Percentiles rank a stretch among this genome's conserved stretches.
These are phyloP conservation scores for Suhomyces maxii DNA, from an alignment of 1,139 yeast genomes.

Conservation along the genomic window DNA sequence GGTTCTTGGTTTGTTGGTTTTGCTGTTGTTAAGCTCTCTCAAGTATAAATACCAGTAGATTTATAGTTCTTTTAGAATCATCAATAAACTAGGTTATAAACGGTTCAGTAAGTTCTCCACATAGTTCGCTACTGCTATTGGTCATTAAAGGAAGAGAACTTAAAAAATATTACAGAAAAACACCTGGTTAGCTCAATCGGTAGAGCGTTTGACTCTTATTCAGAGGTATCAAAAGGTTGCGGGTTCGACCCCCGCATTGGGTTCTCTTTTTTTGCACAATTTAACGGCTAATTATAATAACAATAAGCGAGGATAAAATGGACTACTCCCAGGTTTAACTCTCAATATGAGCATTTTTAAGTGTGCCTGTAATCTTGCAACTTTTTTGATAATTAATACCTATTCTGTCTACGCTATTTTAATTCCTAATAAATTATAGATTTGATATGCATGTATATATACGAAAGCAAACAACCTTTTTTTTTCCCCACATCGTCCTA, in stretches of 20 bases:
- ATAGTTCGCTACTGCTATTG: no score
- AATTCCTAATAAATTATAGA: not conserved
- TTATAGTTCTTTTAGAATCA: no score
- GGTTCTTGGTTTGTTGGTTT: no score
- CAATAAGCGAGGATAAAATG: not conserved
- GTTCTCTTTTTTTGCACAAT: conserved; percentile 25
- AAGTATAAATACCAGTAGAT: no score
- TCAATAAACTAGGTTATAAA: no score
- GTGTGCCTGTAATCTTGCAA: no score
- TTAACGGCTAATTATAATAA: not conserved
- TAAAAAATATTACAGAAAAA: not conserved
- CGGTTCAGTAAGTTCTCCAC: no score
- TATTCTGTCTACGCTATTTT: not conserved
- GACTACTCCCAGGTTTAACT: no score
- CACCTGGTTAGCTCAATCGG: conserved; percentile 18
- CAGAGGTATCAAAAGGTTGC: conserved; percentile 42
- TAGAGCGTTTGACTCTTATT: conserved; percentile 18
- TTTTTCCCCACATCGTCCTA: not conserved
- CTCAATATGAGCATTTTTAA: no score
- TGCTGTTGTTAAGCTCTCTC: no score
- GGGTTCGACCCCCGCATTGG: conserved; percentile 54
- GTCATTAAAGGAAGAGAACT: no score
- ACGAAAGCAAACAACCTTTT: not conserved
- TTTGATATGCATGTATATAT: not conserved
- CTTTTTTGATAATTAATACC: no score